Evolutionary conservation across 1,139 yeast genomes (phyloP).

Genomic region (Hyphopichia fennica): DNA sequence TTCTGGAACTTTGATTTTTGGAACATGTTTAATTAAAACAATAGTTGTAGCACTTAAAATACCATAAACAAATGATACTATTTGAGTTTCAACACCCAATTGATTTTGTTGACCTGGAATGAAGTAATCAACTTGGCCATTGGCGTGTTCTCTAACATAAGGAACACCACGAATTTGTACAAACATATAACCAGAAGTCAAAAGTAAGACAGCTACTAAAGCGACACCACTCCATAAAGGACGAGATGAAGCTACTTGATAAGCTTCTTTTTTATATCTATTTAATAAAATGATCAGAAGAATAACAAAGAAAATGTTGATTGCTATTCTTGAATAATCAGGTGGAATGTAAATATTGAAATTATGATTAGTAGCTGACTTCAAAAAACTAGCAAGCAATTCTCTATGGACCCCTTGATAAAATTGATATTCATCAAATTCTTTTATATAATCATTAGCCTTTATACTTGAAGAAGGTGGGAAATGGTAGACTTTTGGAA

Average conservation of each 20-base stretch:
- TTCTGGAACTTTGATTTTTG: conserved; percentile 41
- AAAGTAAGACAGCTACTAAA: conserved; percentile 62
- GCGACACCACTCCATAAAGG: conserved; percentile 66
- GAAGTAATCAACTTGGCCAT: conserved; percentile 64
- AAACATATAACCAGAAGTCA: conserved; percentile 92
- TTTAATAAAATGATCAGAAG: conserved; percentile 17
- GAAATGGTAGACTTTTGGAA: conserved; percentile 75
- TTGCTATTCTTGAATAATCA: conserved; percentile 50
- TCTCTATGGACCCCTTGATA: conserved; percentile 54
- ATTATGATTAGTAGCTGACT: conserved; percentile 38
- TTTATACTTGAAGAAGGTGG: conserved; percentile 48
- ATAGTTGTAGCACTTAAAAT: conserved; percentile 50
- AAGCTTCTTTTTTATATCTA: conserved; percentile 35
- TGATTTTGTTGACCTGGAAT: conserved; percentile 70
- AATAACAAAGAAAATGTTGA: conserved; percentile 44
- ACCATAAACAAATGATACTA: conserved; percentile 65
- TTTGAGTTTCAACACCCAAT: conserved; percentile 80
- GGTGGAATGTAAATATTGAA: conserved; percentile 58
- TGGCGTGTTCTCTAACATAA: conserved; percentile 56
- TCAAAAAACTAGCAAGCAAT: conserved; percentile 40
- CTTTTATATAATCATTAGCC: conserved; percentile 30
- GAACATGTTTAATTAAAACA: conserved; percentile 48
- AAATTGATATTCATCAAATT: conserved; percentile 48
- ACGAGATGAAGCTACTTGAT: conserved; percentile 25
- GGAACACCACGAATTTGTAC: conserved; percentile 80